phyloP scores from a whole-genome alignment of 1,139 yeast genomes.

The Geotrichum restrictum region DNA sequence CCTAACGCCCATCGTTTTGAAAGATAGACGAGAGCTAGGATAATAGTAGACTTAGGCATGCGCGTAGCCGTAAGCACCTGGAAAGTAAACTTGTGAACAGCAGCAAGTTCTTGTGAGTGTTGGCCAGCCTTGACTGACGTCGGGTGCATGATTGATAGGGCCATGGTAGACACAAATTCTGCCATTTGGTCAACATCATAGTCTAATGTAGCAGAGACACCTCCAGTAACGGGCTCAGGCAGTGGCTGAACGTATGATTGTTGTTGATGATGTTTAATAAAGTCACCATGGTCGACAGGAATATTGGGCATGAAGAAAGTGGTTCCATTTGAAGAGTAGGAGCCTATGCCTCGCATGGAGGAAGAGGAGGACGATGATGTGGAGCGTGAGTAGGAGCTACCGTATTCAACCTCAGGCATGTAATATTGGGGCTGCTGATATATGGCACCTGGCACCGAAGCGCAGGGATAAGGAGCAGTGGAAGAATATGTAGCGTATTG shows the following conservation, averaged over 20 bases:
- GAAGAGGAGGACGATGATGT: conserved; percentile 12
- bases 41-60: conserved; percentile 73
- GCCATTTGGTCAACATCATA: conserved; percentile 76
- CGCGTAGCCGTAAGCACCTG: conserved; percentile 86
- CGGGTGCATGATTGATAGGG: conserved; percentile 52
- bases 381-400: conserved; percentile 6
- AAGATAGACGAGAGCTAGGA: conserved; percentile 74
- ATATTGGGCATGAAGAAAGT: conserved; percentile 29
- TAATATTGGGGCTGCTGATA: conserved; percentile 20
- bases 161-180: conserved; percentile 63
- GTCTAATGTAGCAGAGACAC: conserved; percentile 72
- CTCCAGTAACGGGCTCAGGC: conserved; percentile 49
- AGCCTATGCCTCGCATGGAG: conserved; percentile 17
- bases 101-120: conserved; percentile 39
- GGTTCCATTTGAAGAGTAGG: conserved; percentile 30
- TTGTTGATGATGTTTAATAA: conserved; percentile 21
- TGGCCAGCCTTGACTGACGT: conserved; percentile 23
- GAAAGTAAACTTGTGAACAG: conserved; percentile 57
- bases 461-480: conserved; percentile 5
- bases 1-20: conserved; percentile 44
- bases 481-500: conserved; percentile 1
- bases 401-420: conserved; percentile 7
- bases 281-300: conserved; percentile 26
- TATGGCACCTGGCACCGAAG: conserved; percentile 6
- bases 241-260: conserved; percentile 25